Conservation (phyloP, 306 rosid species). For the Glycine soja region DNA sequence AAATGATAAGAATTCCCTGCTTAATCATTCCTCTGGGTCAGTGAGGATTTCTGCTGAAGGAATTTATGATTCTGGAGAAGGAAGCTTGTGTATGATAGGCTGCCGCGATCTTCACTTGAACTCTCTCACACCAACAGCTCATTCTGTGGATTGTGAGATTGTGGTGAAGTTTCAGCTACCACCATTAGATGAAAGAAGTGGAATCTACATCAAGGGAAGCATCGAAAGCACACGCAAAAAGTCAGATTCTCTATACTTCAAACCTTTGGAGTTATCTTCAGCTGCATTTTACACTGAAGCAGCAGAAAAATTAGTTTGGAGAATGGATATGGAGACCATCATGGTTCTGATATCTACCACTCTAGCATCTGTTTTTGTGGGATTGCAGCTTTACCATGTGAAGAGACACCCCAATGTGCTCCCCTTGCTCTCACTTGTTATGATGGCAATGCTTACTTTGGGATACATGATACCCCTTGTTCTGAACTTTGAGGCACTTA, state of each 20-base stretch:
- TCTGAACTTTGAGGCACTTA: constrained; percentile 68
- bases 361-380: constrained; percentile 62
- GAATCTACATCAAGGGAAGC: constrained; percentile 50
- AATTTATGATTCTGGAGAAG: constrained; percentile 60
- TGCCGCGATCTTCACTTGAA: constrained; percentile 51
- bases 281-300: not conserved
- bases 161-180: constrained; percentile 64
- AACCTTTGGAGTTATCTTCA: constrained; percentile 49
- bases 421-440: constrained; percentile 64
- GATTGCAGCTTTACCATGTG: constrained; percentile 63
- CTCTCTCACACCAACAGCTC: constrained; percentile 2
- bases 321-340: constrained; percentile 64
- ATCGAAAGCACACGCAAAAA: constrained; percentile 59
- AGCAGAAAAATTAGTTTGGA: constrained; percentile 47
- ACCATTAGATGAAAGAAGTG: constrained; percentile 24
- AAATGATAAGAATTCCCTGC: not conserved
- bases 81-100: constrained; percentile 78
- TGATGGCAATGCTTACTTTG: constrained; percentile 61
- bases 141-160: constrained; percentile 61
- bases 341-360: constrained; percentile 68
- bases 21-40: not conserved
- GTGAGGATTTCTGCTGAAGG: constrained; percentile 66
- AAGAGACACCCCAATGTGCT: constrained; percentile 56
- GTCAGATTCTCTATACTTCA: constrained; percentile 61
- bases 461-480: constrained; percentile 64